A percentile compares a stretch with the other conserved stretches of the same genome.
phyloP scores from a whole-genome alignment of 1,284 basidiomycete genomes.

The Apiotrichum porosum region DNA sequence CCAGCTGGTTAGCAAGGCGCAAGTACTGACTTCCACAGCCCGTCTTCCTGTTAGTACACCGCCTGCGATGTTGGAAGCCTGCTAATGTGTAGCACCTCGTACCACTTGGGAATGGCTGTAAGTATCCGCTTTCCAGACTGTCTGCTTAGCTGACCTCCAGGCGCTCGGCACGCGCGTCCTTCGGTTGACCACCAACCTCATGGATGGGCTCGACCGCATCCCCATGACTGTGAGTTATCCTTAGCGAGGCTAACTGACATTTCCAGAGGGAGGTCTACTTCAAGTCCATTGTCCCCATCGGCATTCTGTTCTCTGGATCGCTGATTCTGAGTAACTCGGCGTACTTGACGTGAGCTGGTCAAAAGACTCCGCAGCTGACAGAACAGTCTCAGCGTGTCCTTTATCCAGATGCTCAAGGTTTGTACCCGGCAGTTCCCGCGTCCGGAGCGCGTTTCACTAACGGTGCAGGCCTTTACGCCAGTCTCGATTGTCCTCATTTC shows the following conservation, averaged over 20 bases:
- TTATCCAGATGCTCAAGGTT: constrained; percentile 99
- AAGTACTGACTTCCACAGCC: constrained; percentile 30
- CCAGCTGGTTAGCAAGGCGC: background rate
- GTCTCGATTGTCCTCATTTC: constrained; percentile 92
- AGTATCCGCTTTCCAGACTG: constrained; percentile 9
- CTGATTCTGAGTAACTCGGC: constrained; percentile 92
- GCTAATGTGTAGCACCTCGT: constrained; percentile 66
- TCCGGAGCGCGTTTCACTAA: too few relatives aligned
- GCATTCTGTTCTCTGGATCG: constrained; percentile 83
- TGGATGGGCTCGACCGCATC: constrained; percentile 79
- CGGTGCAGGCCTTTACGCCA: constrained; percentile 89
- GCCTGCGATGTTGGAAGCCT: constrained; percentile 69
- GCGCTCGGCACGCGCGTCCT: constrained; percentile 85
- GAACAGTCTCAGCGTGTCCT: constrained; percentile 81
- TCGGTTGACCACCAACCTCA: constrained; percentile 73
- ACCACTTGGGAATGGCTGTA: constrained; percentile 41
- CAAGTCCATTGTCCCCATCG: constrained; percentile 86
- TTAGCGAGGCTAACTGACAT: constrained; percentile 21
- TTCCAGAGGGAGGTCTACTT: constrained; percentile 71
- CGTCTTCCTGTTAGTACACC: constrained; percentile 41
- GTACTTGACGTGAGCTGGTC: constrained; percentile 57
- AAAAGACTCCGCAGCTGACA: too few relatives aligned
- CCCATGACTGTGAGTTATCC: constrained; percentile 59
- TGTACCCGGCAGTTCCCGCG: too few relatives aligned
- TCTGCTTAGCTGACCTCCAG: constrained; percentile 47